Evolutionary conservation across 805 yeast species (phyloP).

Genomic region (Lipomyces yamadae): DNA sequence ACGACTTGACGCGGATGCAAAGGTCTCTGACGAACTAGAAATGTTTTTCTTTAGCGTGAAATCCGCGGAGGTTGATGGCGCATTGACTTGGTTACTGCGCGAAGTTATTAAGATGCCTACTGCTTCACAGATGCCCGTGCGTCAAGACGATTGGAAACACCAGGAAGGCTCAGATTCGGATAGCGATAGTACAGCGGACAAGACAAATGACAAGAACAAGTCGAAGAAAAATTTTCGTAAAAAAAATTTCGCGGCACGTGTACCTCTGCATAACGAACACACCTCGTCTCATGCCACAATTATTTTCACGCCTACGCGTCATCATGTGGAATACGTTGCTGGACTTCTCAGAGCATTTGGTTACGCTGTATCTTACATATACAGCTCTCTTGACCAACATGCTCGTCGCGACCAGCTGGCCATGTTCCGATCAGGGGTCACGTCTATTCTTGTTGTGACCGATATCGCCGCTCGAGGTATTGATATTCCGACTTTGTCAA

Average conservation of each 20-base stretch:
- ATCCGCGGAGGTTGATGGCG: conserved; percentile 87
- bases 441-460: conserved; percentile 90
- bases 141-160: conserved; percentile 48
- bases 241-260: conserved; percentile 47
- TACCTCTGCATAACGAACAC: conserved; percentile 79
- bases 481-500: conserved; percentile 94
- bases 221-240: conserved; percentile 5
- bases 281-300: conserved; percentile 89
- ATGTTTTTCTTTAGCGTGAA: conserved; percentile 85
- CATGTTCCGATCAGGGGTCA: conserved; percentile 81
- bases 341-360: conserved; percentile 74
- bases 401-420: conserved; percentile 90
- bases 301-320: conserved; percentile 94
- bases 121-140: conserved; percentile 66
- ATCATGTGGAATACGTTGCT: conserved; percentile 92
- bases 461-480: conserved; percentile 75
- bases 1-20: conserved; percentile 89
- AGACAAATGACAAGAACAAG: conserved; percentile 35
- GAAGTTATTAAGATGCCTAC: conserved; percentile 81
- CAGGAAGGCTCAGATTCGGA: conserved; percentile 51
- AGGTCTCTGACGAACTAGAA: conserved; percentile 86
- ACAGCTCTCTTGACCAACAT: conserved; percentile 92
- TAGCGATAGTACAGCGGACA: conserved; percentile 49
- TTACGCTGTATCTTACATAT: conserved; percentile 84
- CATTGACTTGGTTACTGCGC: conserved; percentile 73